Evolutionary conservation across 495 filamentous ascomycete species (phyloP), one percentile per base, ranked within the genome.

Genomic region (Xylaria grammica): DNA sequence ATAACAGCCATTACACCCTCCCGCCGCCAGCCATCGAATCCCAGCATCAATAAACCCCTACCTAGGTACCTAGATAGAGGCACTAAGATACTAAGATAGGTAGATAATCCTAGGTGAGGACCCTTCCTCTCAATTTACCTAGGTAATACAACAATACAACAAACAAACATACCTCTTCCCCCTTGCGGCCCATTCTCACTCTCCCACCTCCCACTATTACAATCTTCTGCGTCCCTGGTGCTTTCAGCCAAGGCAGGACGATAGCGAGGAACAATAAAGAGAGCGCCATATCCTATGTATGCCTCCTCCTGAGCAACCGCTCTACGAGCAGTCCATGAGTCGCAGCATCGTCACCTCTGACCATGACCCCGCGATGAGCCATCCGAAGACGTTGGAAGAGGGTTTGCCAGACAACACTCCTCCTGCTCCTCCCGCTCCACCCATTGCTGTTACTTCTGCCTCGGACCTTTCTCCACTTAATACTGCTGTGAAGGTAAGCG

Each of bases 351-450:
- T 60, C 44, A 22, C 62, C 36, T 67, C 61, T 61, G 62, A 70
- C 58, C 67, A 74, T 74, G 72, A 72, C 66, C 63, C 72, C 72
- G 67, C 69, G 67, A 74, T 74, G 72, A 74, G 67, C 45, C 45
- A 62, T 58, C 65, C 61, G 40, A 72, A 74, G 67, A 56, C 42
- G 34, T 36, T 34, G 62, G 62, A 58, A 64, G 42, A 57, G 45
- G 62, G 46, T 34, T 24, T 34, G 29, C 62, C 19, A 17, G 34
- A 64, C 19, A 46, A 68, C 62, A 52, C 67, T 42, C 66, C 66
- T 49, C 69, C 69, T 36, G n/a, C n/a, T n/a, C n/a, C n/a, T n/a
- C n/a, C n/a, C 62, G 55, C 67, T 42, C 66, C 66, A 45, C 69
- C 69, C 40, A 69, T 66, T 38, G 44, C 52, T 46, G 24, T 59